Evolutionary conservation across 257 asterid genomes (phyloP).

Genomic region (Solanum ossicruentum): DNA sequence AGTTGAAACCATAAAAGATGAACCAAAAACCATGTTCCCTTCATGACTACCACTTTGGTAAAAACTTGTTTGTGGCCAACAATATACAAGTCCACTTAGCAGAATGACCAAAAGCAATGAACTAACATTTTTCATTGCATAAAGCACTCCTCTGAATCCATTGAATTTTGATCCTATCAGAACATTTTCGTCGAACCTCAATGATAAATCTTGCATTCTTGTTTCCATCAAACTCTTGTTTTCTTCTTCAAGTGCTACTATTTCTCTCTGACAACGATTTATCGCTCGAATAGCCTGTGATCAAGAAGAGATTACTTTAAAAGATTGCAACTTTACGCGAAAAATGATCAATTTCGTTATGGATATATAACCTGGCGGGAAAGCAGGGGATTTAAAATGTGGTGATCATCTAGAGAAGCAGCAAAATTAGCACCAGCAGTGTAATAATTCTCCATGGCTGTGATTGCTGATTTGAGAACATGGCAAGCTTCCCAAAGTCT

Average conservation of each 20-base stretch:
- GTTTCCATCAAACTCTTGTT: conserved; percentile 49
- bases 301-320: background rate
- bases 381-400: conserved; percentile 31
- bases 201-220: conserved; percentile 32
- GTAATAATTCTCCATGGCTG: conserved; percentile 42
- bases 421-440: conserved; percentile 29
- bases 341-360: background rate
- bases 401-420: conserved; percentile 30
- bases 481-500: conserved; percentile 67
- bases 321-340: background rate
- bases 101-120: conserved; percentile 52
- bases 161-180: conserved; percentile 43
- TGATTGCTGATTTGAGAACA: conserved; percentile 39
- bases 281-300: conserved; percentile 51
- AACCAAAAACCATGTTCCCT: conserved; percentile 19
- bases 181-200: conserved; percentile 36
- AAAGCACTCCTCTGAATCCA: conserved; percentile 52
- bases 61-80: conserved; percentile 52
- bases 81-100: conserved; percentile 53
- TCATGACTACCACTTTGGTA: conserved; percentile 17
- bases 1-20: conserved; percentile 32
- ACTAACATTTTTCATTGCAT: conserved; percentile 59
- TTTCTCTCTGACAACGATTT: conserved; percentile 48
- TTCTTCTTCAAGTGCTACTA: conserved; percentile 43
- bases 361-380: conserved; percentile 50